Evolutionary conservation across 2,329 filamentous ascomycete species (phyloP).

Genomic region (Fusarium ambrosium): DNA sequence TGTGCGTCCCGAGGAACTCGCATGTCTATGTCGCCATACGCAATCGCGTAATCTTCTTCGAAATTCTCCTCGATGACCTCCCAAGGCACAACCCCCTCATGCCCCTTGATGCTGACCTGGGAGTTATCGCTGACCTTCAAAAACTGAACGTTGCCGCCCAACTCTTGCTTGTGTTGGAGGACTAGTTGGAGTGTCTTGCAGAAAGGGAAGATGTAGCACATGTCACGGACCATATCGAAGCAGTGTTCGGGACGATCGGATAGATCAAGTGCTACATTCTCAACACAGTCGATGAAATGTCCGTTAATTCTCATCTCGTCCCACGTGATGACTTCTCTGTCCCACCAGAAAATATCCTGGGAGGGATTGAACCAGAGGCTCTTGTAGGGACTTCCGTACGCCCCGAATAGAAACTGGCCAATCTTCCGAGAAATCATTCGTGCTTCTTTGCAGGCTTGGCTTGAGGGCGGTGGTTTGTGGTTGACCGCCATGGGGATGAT

Average conservation of each 20-base stretch:
- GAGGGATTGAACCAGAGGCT: conserved; percentile 15
- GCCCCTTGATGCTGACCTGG: neutral
- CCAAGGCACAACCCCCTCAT: neutral
- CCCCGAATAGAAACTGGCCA: conserved; percentile 3
- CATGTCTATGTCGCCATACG: neutral
- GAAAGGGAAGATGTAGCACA: neutral
- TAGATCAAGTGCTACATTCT: conserved; percentile 4
- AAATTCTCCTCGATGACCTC: neutral
- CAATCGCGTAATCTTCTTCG: neutral
- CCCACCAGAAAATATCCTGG: conserved; percentile 11
- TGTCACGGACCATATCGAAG: neutral
- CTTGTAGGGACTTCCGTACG: neutral
- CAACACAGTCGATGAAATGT: neutral
- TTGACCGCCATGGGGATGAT: conserved; percentile 5
- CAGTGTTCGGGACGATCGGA: neutral
- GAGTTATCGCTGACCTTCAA: neutral
- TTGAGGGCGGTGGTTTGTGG: conserved; percentile 19
- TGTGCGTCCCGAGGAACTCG: neutral
- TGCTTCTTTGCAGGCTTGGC: conserved; percentile 11
- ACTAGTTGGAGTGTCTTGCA: neutral
- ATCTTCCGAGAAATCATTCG: neutral
- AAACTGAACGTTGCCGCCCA: neutral
- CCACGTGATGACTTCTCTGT: neutral
- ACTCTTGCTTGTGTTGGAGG: neutral
- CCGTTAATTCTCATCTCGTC: neutral